Conservation (phyloP, 148 eudicot species). For the Linanthus parryae region DNA sequence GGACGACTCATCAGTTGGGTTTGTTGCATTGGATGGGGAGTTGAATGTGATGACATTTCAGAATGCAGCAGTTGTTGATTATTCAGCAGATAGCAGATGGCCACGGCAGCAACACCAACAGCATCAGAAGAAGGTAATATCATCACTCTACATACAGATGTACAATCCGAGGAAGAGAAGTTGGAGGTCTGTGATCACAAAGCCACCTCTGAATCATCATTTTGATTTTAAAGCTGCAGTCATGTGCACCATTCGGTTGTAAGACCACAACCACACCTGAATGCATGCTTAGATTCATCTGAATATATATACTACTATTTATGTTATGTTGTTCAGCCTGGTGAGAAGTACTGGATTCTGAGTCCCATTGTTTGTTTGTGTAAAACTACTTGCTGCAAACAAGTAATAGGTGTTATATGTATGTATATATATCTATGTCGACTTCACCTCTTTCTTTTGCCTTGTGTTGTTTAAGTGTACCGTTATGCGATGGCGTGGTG, state of each 20-base stretch:
- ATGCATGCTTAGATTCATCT: too few species aligned
- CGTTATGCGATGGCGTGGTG: too few species aligned
- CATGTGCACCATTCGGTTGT: constrained; percentile 67
- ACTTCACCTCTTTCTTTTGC: too few species aligned
- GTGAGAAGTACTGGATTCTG: too few species aligned
- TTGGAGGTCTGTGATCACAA: constrained; percentile 71
- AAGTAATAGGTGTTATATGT: too few species aligned
- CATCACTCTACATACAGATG: constrained; percentile 48
- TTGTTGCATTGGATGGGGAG: constrained; percentile 59
- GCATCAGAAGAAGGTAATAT: constrained; percentile 42
- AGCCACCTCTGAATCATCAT: constrained; percentile 46
- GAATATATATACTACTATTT: too few species aligned
- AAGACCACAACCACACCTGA: constrained; percentile 7
- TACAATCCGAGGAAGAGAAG: constrained; percentile 57
- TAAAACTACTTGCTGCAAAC: too few species aligned
- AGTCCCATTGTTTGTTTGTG: too few species aligned
- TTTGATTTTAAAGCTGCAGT: constrained; percentile 73
- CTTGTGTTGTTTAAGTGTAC: too few species aligned
- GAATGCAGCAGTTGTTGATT: constrained; percentile 35
- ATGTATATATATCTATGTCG: too few species aligned
- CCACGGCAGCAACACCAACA: constrained; percentile 45
- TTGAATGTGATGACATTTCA: constrained; percentile 49
- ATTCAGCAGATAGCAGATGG: constrained; percentile 40
- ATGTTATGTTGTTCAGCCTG: too few species aligned
- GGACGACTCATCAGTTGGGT: constrained; percentile 57